These are phyloP conservation scores for Chlorella sp. DNA, from an alignment of 139 green algal genomes.

Conservation along the genomic window DNA sequence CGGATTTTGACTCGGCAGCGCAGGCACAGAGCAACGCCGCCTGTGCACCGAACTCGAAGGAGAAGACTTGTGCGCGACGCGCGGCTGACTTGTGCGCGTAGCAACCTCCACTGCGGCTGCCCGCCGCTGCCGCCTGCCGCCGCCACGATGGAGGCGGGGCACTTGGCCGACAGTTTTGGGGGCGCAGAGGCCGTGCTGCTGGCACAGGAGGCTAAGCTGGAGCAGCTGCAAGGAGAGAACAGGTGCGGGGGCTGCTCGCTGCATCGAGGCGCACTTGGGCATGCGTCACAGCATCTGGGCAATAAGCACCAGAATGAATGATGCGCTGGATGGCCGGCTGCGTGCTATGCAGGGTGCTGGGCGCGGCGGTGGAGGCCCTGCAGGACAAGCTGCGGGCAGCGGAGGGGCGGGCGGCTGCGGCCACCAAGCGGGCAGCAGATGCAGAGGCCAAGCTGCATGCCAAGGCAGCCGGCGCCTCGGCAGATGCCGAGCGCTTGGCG, in stretches of 20 bases:
- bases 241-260: not conserved
- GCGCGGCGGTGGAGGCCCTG: not conserved
- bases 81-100: no score
- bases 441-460: not conserved
- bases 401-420: not conserved
- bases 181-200: not conserved
- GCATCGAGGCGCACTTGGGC: not conserved
- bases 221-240: not conserved
- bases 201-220: not conserved
- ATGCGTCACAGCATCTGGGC: not conserved
- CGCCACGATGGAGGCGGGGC: not conserved
- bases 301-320: no score
- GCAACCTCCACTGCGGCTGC: no score
- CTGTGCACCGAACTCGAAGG: no score
- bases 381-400: not conserved
- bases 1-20: no score
- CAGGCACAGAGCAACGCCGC: no score
- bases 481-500: not conserved
- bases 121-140: no score
- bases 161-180: constrained; percentile 1
- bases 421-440: not conserved
- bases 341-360: not conserved
- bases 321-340: no score
- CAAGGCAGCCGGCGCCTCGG: not conserved
- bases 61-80: no score